Conservation (phyloP, 495 filamentous ascomycete species). For the Penicillium goetzii region DNA sequence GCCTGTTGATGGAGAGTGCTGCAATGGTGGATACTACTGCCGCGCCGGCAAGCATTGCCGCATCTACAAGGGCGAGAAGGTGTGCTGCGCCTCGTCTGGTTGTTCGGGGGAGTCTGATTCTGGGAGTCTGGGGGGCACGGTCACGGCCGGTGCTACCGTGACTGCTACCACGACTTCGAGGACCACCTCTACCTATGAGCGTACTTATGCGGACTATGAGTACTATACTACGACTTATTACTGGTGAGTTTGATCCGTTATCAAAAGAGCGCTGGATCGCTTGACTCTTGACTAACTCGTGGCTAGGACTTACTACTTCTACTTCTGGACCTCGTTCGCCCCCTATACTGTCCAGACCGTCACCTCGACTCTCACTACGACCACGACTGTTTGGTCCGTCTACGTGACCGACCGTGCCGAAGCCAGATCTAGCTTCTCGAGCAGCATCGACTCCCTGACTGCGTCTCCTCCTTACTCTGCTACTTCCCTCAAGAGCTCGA, state of each 20-base stretch:
- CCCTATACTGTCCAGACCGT: constrained; percentile 27
- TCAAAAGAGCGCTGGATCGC: neutral
- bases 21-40: constrained; percentile 28
- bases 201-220: constrained; percentile 12
- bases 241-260: constrained; percentile 18
- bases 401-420: constrained; percentile 19
- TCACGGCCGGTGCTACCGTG: neutral
- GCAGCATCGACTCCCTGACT: constrained; percentile 3
- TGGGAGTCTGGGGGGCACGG: constrained; percentile 11
- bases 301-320: constrained; percentile 29
- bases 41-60: constrained; percentile 24
- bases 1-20: constrained; percentile 25
- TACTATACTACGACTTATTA: constrained; percentile 31
- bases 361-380: constrained; percentile 27
- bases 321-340: constrained; percentile 29
- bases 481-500: constrained; percentile 25
- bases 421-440: constrained; percentile 15
- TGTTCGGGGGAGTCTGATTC: constrained; percentile 20
- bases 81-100: constrained; percentile 27
- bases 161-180: constrained; percentile 10
- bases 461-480: constrained; percentile 22
- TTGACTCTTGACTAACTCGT: constrained; percentile 11
- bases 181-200: constrained; percentile 6
- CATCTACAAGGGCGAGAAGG: constrained; percentile 13
- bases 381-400: constrained; percentile 24